Percentiles rank a stretch among this genome's conserved stretches.
Conservation (phyloP, 2,329 filamentous ascomycete species). For the Gremmenia infestans region DNA sequence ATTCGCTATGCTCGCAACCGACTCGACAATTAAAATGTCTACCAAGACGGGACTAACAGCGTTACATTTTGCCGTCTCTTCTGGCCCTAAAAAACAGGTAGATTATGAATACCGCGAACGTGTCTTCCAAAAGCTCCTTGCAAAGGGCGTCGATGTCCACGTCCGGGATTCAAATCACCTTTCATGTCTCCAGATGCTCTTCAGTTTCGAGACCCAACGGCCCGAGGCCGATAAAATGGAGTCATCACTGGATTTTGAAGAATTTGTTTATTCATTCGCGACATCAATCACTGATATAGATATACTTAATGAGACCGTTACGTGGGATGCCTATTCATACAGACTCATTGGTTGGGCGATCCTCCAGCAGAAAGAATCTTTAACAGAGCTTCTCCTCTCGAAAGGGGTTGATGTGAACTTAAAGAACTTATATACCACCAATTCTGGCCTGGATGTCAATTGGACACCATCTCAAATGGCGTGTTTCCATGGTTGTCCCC, state of each 20-base stretch:
- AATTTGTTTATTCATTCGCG: neutral
- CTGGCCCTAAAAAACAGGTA: neutral
- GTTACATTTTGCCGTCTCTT: neutral
- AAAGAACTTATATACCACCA: neutral
- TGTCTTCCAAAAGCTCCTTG: neutral
- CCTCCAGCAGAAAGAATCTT: neutral
- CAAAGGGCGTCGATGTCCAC: neutral
- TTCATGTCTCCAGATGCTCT: neutral
- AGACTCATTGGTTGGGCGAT: neutral
- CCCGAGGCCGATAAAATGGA: neutral
- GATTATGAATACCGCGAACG: neutral
- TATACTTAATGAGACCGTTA: neutral
- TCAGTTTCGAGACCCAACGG: neutral
- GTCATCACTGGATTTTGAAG: neutral
- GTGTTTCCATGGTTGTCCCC: neutral
- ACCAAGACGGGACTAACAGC: neutral
- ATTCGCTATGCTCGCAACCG: neutral
- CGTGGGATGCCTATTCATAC: neutral
- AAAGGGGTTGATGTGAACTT: neutral
- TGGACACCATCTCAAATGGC: neutral
- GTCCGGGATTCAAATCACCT: neutral
- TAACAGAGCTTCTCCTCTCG: neutral
- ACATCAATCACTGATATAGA: neutral
- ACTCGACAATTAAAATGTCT: neutral
- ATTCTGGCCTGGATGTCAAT: neutral